A percentile compares a stretch with the other conserved stretches of the same genome.
These are phyloP conservation scores for Davidsoniella australis DNA, from an alignment of 2,329 filamentous ascomycete species.

Conservation along the genomic window DNA sequence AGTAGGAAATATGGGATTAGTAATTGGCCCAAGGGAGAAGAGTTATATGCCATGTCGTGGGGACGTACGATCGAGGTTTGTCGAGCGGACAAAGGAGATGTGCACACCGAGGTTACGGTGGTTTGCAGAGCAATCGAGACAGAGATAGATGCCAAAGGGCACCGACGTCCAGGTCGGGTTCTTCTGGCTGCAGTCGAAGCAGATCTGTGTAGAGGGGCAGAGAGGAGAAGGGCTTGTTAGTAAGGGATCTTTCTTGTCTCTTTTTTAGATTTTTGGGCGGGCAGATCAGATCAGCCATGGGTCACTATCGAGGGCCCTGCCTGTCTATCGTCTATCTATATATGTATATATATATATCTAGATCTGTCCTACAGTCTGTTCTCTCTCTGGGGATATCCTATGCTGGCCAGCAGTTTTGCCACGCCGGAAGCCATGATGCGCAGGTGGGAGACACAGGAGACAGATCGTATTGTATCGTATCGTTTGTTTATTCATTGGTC, in stretches of 20 bases:
- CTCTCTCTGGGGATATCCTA: too few species aligned
- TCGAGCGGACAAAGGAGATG: constrained; percentile 97
- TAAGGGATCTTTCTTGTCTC: too few species aligned
- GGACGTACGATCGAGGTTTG: constrained; percentile 90
- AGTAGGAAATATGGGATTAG: constrained; percentile 10
- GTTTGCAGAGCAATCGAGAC: constrained; percentile 91
- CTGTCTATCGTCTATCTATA: too few species aligned
- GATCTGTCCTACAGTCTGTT: too few species aligned
- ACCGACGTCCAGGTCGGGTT: constrained; percentile 98
- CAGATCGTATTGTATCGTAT: too few species aligned
- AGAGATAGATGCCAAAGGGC: constrained; percentile 92
- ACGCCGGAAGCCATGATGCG: too few species aligned
- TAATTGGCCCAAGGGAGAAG: not conserved
- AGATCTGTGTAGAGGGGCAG: constrained; percentile 42
- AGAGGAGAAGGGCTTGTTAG: too few species aligned
- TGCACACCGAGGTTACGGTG: constrained; percentile 96
- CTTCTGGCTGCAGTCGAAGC: constrained; percentile 95
- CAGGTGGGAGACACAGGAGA: too few species aligned
- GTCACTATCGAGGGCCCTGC: too few species aligned
- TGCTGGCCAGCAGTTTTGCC: too few species aligned
- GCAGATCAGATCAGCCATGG: constrained; percentile 5
- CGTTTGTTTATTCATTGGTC: constrained; percentile 4
- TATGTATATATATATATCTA: too few species aligned
- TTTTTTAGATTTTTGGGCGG: too few species aligned
- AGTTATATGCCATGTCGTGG: not conserved